Base-by-base conservation (phyloP, 305 asterid species). In the Plantago rigida region DNA sequence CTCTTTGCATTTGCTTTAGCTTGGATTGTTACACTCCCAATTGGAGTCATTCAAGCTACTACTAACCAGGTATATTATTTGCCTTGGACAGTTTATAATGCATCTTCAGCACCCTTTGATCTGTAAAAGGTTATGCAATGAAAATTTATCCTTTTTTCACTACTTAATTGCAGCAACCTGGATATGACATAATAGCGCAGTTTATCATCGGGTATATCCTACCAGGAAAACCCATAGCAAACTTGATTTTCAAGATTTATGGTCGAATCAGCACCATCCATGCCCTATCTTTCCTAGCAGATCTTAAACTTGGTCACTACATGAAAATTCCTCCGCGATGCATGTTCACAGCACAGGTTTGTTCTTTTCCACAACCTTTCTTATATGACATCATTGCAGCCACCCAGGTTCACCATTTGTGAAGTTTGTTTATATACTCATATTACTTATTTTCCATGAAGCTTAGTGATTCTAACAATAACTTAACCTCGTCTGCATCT, bases 231-330 rank as follows among this genome's bases (percentile, higher is more conserved):
- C 99, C 99, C 14, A 92, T 92, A 22, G 99, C 96, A 0, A 92
- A 86, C 65, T 81, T 92, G 70, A 82, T 88, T 44, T 92, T 92
- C 91, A 92, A 92, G 79, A 92, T 92, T 28, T 92, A 92, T 22
- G 99, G 99, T 22, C 74, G 96, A 26, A 88, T 82, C 59, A 92
- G 99, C 70, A 86, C 95, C 9, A 74, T 88, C n/a, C 99, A 92
- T 5, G 96, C 99, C 19, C 93, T 92, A 54, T 88, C 96, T 13
- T 92, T 92, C 79, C 75, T 92, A 41, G 89, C 99, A 0, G 99
- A 92, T 78, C 99, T 92, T 13, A 92, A 92, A 68, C 95, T 92
- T 1, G 99, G 99, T 2, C 99, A 88, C 75, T 92, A 92, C 86
- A 86, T 92, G 99, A 92, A 92, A 77, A 92, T 92, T 51, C 99